Evolutionary conservation across 805 yeast genomes (phyloP), one percentile per base, ranked within the genome.

Genomic region (Kodamaea jinghongensis): DNA sequence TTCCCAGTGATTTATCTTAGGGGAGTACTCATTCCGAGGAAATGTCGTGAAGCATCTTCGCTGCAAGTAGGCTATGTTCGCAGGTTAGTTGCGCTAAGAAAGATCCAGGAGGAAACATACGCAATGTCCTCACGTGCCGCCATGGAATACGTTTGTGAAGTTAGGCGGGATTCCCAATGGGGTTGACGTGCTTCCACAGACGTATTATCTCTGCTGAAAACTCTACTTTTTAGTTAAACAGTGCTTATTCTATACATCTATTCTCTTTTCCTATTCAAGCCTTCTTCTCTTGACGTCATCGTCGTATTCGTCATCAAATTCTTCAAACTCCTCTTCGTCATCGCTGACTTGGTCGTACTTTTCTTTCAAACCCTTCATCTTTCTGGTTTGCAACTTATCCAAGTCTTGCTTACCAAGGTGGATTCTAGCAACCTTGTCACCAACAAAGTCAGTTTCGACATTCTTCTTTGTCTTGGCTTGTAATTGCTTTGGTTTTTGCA

Each of bases 351-450:
- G 96, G 60, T 90, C 96, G 54, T 75, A 90, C 61, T 77, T 79
- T 41, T 86, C 75, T 70, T 93, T 93, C 58, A 93, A 75, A 62
- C 99, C 99, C 76, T 93, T 93, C 96, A 93, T 88, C 80, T 93
- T 93, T 69, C 99, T 81, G 4, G 99, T 91, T 70, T 93, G 99
- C 60, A 93, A 65, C 63, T 83, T 83, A 58, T 78, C 74, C 62
- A 93, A 73, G 62, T 93, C 98, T 73, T 93, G 99, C 63, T 82
- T 82, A 67, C 96, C 97, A 65, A 93, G 85, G 61, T 93, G 99
- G 55, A 93, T 81, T 68, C 91, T 86, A 54, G 97, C 99, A 46
- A 93, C 76, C 79, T 91, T 88, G 64, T 93, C 99, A 69, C 99
- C 99, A 86, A 93, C 77, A 41, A 73, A 55, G 61, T 93, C 98